phyloP scores from a whole-genome alignment of 2,329 filamentous ascomycete species.

The Phialophora expanda region DNA sequence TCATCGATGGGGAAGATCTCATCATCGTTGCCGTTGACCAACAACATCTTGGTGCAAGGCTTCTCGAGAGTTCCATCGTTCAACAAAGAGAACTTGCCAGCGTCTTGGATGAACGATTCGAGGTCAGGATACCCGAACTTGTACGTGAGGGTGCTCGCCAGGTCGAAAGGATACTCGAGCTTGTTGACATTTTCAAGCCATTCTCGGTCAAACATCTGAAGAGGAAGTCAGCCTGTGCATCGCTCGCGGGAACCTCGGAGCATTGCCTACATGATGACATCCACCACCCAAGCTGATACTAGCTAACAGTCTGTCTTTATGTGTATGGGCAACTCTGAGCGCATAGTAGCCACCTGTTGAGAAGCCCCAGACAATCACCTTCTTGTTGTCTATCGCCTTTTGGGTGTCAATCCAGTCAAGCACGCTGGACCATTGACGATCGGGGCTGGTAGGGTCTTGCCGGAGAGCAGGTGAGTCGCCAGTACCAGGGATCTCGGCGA shows the following conservation, averaged over 20 bases:
- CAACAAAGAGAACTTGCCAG: conserved; percentile 59
- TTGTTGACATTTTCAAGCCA: conserved; percentile 63
- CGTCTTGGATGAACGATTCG: conserved; percentile 56
- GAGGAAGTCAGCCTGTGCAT: not conserved
- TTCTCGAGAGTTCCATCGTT: conserved; percentile 61
- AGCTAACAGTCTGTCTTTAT: conserved; percentile 57
- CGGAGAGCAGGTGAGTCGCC: conserved; percentile 70
- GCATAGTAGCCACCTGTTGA: conserved; percentile 64
- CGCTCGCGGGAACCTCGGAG: too few relatives aligned
- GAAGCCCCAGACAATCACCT: conserved; percentile 61
- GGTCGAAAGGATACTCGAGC: conserved; percentile 65
- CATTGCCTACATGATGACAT: conserved; percentile 51
- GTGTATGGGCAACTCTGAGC: conserved; percentile 63
- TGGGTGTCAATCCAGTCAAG: conserved; percentile 61
- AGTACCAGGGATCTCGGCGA: conserved; percentile 70
- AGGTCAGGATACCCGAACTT: conserved; percentile 55
- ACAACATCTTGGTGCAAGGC: conserved; percentile 55
- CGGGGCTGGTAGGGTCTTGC: conserved; percentile 62
- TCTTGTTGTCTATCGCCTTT: conserved; percentile 54
- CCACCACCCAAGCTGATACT: conserved; percentile 62
- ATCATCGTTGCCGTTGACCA: conserved; percentile 64
- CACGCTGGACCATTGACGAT: conserved; percentile 60
- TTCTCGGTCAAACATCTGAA: conserved; percentile 58
- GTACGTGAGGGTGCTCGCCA: conserved; percentile 57
- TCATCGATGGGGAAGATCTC: conserved; percentile 69